Evolutionary conservation across 2,329 filamentous ascomycete species (phyloP), one percentile per base, ranked within the genome.

Genomic region (Neofusicoccum laricinum): DNA sequence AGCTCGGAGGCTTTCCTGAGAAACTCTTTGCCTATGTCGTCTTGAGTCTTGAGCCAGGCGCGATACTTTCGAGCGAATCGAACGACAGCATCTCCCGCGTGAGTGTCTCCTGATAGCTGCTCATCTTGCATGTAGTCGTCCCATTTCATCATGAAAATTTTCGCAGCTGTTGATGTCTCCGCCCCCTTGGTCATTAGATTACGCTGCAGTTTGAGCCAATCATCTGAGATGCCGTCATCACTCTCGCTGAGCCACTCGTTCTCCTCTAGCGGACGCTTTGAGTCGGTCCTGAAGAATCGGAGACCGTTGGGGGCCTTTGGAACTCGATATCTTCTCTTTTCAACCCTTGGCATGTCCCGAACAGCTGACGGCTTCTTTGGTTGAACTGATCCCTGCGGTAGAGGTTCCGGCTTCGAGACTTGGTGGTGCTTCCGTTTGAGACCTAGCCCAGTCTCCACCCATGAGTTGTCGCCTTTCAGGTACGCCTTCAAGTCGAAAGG

Each of bases 161-260:
- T 72, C 10, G 68, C 69, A 0, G 68, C 57, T 3, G 66, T 43
- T 5, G 69, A 45, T 11, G 69, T 53, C 1, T 48, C 15, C 8
- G 19, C 21, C 15, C 68, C 53, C 36, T 65, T 68, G 2, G 67
- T 64, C 4, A 71, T 71, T 12, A 72, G 41, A 43, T 70, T 70
- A 65, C 75, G 76, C 32, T 73, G 75, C 8, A 72, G 46, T 80
- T 77, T 0, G 75, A 66, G 5, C 79, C 78, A 48, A 17, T 59
- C 41, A 8, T 41, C 32, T 38, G 48, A 55, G 25, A 55, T 36
- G 15, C 40, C 38, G 14, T 80, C 76, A 32, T 82, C 80, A 67
- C 78, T 80, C 63, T 81, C 79, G 51, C 73, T 78, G 15, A 81
- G 67, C 4, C 67, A 49, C 55, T 80, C 78, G 7, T 76, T 79